phyloP scores from a whole-genome alignment of 2,329 filamentous ascomycete species.

The Coleophoma crateriformis region DNA sequence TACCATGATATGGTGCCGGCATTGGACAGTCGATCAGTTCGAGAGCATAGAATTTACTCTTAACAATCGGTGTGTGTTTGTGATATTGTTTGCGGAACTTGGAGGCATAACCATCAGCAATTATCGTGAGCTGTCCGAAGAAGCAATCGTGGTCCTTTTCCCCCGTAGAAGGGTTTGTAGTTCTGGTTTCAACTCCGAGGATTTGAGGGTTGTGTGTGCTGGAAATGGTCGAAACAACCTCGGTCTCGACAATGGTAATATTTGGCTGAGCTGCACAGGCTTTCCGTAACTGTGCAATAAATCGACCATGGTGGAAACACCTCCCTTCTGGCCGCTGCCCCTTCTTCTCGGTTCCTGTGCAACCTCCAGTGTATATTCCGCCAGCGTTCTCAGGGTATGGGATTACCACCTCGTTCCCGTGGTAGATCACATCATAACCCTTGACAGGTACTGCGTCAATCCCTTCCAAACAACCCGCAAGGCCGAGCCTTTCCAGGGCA shows the following conservation, averaged over 20 bases:
- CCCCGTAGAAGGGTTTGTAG: constrained; percentile 50
- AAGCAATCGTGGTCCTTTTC: constrained; percentile 66
- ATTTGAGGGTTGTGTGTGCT: constrained; percentile 65
- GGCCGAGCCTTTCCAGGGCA: constrained; percentile 73
- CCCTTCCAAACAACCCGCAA: constrained; percentile 75
- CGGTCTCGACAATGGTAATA: constrained; percentile 87
- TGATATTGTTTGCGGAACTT: constrained; percentile 83
- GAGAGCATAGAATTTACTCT: constrained; percentile 88
- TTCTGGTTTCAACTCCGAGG: constrained; percentile 75
- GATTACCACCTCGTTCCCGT: constrained; percentile 67
- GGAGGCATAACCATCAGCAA: constrained; percentile 88
- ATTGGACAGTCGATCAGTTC: constrained; percentile 86
- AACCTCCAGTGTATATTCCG: constrained; percentile 23
- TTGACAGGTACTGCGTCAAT: constrained; percentile 82
- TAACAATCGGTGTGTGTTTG: constrained; percentile 58
- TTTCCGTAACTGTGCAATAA: constrained; percentile 75
- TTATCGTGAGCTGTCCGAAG: constrained; percentile 82
- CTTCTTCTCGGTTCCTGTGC: constrained; percentile 23
- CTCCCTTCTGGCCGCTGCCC: constrained; percentile 59
- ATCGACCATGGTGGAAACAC: constrained; percentile 90
- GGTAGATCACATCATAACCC: constrained; percentile 85
- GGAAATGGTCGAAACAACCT: constrained; percentile 70
- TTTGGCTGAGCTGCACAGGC: constrained; percentile 73
- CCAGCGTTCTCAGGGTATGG: constrained; percentile 64
- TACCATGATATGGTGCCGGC: constrained; percentile 70